Evolutionary conservation across 2,329 filamentous ascomycete genomes (phyloP), one percentile per base, ranked within the genome.

Genomic region (Chaetothyriales sp.): DNA sequence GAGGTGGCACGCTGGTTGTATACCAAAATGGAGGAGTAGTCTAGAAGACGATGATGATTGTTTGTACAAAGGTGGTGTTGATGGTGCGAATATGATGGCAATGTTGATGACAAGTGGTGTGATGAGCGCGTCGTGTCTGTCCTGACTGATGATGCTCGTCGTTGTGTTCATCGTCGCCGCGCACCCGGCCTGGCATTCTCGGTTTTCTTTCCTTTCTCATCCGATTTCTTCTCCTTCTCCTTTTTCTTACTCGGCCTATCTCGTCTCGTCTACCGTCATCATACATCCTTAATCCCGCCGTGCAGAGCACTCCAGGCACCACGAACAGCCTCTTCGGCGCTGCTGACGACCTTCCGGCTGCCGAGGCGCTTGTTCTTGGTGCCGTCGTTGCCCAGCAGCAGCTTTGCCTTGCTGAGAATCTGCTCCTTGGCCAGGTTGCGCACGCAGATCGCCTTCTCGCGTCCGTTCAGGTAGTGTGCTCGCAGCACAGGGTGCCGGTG

Each of bases 391-490:
- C 70, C 68, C 58, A 70, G 68, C 51, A 73, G 61, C 20, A 70
- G 61, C 50, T 70, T 70, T n/a, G 66, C 81, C 74, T 95, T 95
- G 64, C 86, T 75, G 50, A 89, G 65, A 39, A 98, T 83, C 66
- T 94, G 83, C 53, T 83, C 78, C 26, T 81, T 79, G 60, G 88
- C 81, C 64, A 95, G 68, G 62, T 95, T 96, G 60, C 84, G 79
- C 51, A 96, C 88, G 67, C 89, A 95, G 49, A 96, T 79, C 8
- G 86, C 78, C 67, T 92, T 92, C 55, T 84, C 76, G 25, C 80
- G 77, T 55, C 90, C 89, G 67, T 95, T 96, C 73, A 96, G 86
- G 70, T 94, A 98, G 68, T 86, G 78, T 52, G 87, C 92, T 61
- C 83, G 80, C 61, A 98, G 80, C 55, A 95, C 79, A 39, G 92